Percentiles rank a stretch among this genome's conserved stretches.
phyloP scores from a whole-genome alignment of 2,329 filamentous ascomycete genomes.

The Penicillium sp. region DNA sequence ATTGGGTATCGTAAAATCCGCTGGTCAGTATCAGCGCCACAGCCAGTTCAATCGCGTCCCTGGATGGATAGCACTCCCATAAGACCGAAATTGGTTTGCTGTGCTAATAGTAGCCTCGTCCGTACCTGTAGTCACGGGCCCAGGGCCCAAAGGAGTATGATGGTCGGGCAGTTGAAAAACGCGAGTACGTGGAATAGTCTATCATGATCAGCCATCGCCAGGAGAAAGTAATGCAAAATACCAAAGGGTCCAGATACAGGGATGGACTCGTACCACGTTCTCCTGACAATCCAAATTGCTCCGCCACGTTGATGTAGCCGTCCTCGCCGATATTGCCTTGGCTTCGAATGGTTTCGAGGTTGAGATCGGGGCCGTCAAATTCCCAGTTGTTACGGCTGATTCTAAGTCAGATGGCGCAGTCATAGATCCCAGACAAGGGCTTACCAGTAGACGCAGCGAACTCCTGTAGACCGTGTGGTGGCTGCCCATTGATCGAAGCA shows the following conservation, averaged over 20 bases:
- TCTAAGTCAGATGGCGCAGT: too few species aligned
- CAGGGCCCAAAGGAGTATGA: constrained; percentile 7
- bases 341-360: constrained; percentile 30
- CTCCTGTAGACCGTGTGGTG: constrained; percentile 28
- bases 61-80: too few species aligned
- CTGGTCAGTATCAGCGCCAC: too few species aligned
- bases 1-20: too few species aligned
- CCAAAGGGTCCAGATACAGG: constrained; percentile 6
- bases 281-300: constrained; percentile 38
- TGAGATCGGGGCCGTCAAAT: constrained; percentile 24
- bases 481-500: constrained; percentile 53
- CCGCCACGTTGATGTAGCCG: constrained; percentile 44
- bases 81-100: neutral
- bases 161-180: constrained; percentile 12
- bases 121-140: neutral
- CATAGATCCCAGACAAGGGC: constrained; percentile 6
- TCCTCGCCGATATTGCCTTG: constrained; percentile 29
- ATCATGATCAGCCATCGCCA: neutral
- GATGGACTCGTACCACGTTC: constrained; percentile 32
- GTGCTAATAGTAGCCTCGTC: neutral
- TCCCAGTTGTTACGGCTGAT: constrained; percentile 41
- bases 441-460: constrained; percentile 45
- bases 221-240: neutral
- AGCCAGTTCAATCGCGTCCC: too few species aligned
- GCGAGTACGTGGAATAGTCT: constrained; percentile 15